Conservation (phyloP, 1,284 basidiomycete species). For the Naganishia cerealis region DNA sequence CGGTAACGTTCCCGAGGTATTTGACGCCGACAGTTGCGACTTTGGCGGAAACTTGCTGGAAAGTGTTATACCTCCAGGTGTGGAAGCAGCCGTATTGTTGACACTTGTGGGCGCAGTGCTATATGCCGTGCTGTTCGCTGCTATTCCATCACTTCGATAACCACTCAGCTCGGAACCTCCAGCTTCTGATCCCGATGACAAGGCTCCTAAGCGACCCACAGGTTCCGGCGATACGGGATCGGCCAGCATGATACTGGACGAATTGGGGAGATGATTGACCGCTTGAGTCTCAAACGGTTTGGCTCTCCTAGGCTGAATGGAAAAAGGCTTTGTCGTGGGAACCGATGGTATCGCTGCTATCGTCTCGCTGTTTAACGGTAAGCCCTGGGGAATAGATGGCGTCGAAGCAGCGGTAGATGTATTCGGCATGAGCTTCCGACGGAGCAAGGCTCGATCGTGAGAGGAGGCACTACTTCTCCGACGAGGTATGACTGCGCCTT, state of each 20-base stretch:
- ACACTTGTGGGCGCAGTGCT: conserved; percentile 22
- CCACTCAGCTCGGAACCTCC: conserved; percentile 16
- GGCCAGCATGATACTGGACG: not conserved
- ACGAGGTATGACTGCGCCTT: conserved; percentile 17
- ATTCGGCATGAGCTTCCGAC: conserved; percentile 16
- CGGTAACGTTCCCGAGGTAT: not conserved
- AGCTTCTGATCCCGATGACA: conserved; percentile 26
- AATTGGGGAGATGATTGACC: not conserved
- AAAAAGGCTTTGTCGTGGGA: not conserved
- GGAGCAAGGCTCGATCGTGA: conserved; percentile 11
- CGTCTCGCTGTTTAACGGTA: not conserved
- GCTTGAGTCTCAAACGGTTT: not conserved
- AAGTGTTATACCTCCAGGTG: conserved; percentile 4
- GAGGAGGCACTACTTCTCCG: conserved; percentile 23
- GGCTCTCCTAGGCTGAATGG: conserved; percentile 14
- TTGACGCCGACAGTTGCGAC: not conserved
- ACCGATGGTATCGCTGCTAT: not conserved
- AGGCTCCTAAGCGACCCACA: conserved; percentile 3
- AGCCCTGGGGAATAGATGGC: conserved; percentile 20
- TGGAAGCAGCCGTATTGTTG: conserved; percentile 19
- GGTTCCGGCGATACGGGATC: conserved; percentile 9
- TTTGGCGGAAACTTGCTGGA: conserved; percentile 23
- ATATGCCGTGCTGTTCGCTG: conserved; percentile 15
- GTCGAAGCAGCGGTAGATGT: conserved; percentile 17
- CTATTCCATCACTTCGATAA: conserved; percentile 21